phyloP scores from a whole-genome alignment of 177 flowering plant genomes.

The Vitis hybrid region DNA sequence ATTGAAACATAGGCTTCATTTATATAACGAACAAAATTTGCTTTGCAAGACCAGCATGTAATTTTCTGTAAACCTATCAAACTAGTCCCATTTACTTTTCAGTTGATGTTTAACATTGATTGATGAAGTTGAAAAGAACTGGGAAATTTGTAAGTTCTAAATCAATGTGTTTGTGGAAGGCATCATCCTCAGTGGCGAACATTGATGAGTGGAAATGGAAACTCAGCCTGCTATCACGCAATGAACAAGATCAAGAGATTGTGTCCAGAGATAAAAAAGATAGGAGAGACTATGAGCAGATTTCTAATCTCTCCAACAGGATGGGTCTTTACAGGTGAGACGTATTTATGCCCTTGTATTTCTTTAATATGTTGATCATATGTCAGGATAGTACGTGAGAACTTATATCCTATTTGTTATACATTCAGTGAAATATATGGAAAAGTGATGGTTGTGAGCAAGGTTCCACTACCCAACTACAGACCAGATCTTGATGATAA shows the following conservation, averaged over 20 bases:
- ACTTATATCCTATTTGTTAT: not conserved
- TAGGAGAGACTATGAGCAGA: conserved; percentile 92
- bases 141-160: not conserved
- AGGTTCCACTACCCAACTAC: conserved; percentile 94
- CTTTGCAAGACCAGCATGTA: no score
- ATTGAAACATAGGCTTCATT: no score
- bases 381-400: not conserved
- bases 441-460: conserved; percentile 95
- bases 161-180: conserved; percentile 37
- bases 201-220: conserved; percentile 99
- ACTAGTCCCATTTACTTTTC: no score
- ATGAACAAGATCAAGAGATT: conserved; percentile 78
- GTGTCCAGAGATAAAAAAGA: conserved; percentile 88
- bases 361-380: not conserved
- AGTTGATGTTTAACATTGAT: no score
- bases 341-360: not conserved
- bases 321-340: conserved; percentile 91
- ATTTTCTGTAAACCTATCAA: no score
- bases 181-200: conserved; percentile 90
- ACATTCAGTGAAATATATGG: conserved; percentile 74
- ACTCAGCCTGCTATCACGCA: conserved; percentile 78
- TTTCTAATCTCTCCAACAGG: conserved; percentile 79
- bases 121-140: not conserved
- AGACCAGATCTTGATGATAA: conserved; percentile 98
- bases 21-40: no score